A percentile compares a stretch with the other conserved stretches of the same genome.
Conservation (phyloP, 1,284 basidiomycete species). For the Moniliophthora roreri region DNA sequence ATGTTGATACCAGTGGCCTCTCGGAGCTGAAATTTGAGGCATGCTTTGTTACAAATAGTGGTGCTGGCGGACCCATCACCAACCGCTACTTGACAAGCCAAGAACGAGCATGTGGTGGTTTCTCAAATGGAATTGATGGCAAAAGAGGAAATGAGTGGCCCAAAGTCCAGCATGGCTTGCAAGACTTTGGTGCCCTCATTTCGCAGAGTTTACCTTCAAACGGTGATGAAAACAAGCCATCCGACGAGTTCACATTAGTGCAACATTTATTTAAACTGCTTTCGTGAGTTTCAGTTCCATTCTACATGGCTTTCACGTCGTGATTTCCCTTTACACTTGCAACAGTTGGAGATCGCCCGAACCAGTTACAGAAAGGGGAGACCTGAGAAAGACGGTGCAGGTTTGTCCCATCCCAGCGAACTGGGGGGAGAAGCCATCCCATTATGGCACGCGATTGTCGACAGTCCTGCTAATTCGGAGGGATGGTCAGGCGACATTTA, state of each 20-base stretch:
- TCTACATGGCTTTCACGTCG: neutral
- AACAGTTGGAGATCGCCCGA: constrained; percentile 48
- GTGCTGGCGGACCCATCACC: constrained; percentile 59
- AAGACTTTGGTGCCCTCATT: constrained; percentile 33
- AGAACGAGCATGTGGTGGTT: constrained; percentile 52
- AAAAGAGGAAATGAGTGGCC: constrained; percentile 61
- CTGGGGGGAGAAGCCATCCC: constrained; percentile 21
- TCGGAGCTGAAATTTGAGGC: constrained; percentile 45
- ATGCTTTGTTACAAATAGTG: constrained; percentile 64
- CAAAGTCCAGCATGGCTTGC: constrained; percentile 62
- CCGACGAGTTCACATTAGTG: constrained; percentile 30
- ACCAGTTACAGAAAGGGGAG: constrained; percentile 45
- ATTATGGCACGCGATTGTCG: constrained; percentile 72
- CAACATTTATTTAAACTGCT: constrained; percentile 62
- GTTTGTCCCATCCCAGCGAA: constrained; percentile 45
- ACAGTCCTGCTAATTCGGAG: constrained; percentile 68
- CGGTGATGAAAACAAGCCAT: constrained; percentile 12
- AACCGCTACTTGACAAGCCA: constrained; percentile 46
- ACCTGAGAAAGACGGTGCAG: constrained; percentile 61
- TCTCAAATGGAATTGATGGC: constrained; percentile 75
- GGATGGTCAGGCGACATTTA: constrained; percentile 60
- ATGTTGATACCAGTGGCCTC: neutral
- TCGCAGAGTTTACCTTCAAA: constrained; percentile 32
- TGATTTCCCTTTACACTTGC: constrained; percentile 14
- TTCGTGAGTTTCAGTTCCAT: constrained; percentile 48